A percentile compares a stretch with the other conserved stretches of the same genome.
phyloP scores from a whole-genome alignment of 805 yeast genomes.

The Myxozyma neglecta region DNA sequence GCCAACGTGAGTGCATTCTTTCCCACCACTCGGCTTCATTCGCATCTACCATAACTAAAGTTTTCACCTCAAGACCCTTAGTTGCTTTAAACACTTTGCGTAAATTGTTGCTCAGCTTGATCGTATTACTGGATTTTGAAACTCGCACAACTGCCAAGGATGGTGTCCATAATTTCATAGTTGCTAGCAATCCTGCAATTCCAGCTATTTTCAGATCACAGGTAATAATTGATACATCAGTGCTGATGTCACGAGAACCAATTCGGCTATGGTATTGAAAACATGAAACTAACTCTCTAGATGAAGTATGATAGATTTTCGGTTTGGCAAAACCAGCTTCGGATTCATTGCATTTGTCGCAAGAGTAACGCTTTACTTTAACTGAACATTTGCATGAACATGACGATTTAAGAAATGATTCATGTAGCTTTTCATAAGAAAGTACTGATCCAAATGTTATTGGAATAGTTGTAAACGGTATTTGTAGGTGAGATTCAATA shows the following conservation, averaged over 20 bases:
- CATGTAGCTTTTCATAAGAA: too few relatives aligned
- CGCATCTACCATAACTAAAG: neutral
- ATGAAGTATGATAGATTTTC: neutral
- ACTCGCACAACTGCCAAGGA: neutral
- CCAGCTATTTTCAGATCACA: neutral
- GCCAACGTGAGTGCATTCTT: neutral
- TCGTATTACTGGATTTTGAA: neutral
- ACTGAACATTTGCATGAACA: too few relatives aligned
- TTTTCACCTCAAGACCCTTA: neutral
- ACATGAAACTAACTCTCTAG: neutral
- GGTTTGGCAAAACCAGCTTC: too few relatives aligned
- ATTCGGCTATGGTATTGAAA: neutral
- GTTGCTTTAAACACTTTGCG: neutral
- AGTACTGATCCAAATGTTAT: too few relatives aligned
- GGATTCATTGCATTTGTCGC: too few relatives aligned
- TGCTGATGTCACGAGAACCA: neutral
- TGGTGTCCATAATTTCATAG: constrained; percentile 3
- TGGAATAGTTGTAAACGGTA: too few relatives aligned
- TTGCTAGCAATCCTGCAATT: neutral
- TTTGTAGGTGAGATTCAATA: too few relatives aligned
- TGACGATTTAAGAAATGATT: too few relatives aligned
- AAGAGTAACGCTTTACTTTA: too few relatives aligned
- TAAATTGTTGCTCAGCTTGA: neutral
- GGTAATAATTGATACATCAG: neutral
- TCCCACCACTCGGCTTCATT: constrained; percentile 2